These are phyloP conservation scores for Xerocomus nothofagi DNA, from an alignment of 1,284 basidiomycete species.

Conservation along the genomic window DNA sequence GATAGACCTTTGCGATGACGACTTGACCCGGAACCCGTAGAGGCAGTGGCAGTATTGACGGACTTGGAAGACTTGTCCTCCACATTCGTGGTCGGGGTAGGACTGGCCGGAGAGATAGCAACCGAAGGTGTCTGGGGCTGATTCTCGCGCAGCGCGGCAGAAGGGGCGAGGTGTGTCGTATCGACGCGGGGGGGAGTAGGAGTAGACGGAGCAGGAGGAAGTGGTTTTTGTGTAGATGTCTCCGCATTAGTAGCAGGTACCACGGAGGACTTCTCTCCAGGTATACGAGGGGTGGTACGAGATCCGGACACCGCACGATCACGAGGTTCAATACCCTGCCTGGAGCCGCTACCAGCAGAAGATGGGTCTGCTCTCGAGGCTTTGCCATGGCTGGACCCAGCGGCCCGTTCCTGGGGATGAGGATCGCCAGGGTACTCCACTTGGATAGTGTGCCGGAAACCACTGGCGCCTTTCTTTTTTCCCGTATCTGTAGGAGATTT, in stretches of 20 bases:
- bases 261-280: conserved; percentile 21
- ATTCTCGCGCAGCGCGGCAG: conserved; percentile 26
- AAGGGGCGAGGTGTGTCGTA: conserved; percentile 22
- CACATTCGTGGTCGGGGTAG: conserved; percentile 40
- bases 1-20: conserved; percentile 64
- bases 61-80: conserved; percentile 40
- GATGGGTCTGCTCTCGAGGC: conserved; percentile 16
- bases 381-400: conserved; percentile 24
- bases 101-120: conserved; percentile 50
- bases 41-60: conserved; percentile 35
- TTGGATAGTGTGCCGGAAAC: conserved; percentile 84
- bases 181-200: conserved; percentile 24
- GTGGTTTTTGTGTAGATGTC: conserved; percentile 17
- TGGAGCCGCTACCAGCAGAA: conserved; percentile 15
- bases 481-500: conserved; percentile 34
- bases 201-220: conserved; percentile 24
- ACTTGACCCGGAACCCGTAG: conserved; percentile 44
- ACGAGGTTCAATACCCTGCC: conserved; percentile 14
- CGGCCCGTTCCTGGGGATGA: conserved; percentile 22
- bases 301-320: conserved; percentile 21
- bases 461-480: conserved; percentile 40
- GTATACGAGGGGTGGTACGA: conserved; percentile 4
- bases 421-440: conserved; percentile 74
- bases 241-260: conserved; percentile 3
- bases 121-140: conserved; percentile 39